These are phyloP conservation scores for Sodiomyces alkalinus DNA, from an alignment of 2,329 filamentous ascomycete genomes.

Conservation along the genomic window DNA sequence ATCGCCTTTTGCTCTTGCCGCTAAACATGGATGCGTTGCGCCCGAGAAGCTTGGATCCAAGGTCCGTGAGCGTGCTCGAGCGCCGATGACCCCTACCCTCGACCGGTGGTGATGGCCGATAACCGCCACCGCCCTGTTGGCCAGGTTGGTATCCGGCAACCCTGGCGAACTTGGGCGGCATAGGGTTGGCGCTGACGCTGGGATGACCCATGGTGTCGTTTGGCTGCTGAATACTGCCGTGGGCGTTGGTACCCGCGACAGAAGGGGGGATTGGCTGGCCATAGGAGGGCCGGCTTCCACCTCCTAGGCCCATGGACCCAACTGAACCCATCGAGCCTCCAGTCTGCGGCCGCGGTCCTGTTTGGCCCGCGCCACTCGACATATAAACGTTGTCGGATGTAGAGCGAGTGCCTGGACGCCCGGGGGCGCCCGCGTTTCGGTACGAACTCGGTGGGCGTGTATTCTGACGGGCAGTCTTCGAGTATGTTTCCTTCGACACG, in stretches of 20 bases:
- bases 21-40: conserved; percentile 71
- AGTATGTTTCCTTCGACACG: conserved; percentile 25
- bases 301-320: conserved; percentile 44
- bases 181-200: conserved; percentile 35
- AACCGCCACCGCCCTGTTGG: conserved; percentile 21
- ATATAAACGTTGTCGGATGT: conserved; percentile 39
- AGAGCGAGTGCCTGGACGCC: conserved; percentile 33
- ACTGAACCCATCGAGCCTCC: conserved; percentile 64
- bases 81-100: conserved; percentile 46
- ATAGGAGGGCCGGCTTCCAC: conserved; percentile 52
- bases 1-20: conserved; percentile 27
- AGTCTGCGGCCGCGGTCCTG: conserved; percentile 53
- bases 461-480: conserved; percentile 17
- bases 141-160: conserved; percentile 42
- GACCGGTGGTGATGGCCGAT: conserved; percentile 6
- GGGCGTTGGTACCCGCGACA: conserved; percentile 74
- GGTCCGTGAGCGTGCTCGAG: conserved; percentile 63
- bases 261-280: conserved; percentile 78
- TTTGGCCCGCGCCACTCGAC: conserved; percentile 24
- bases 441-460: conserved; percentile 34
- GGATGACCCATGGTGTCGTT: conserved; percentile 48
- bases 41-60: conserved; percentile 74
- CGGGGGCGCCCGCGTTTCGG: conserved; percentile 20
- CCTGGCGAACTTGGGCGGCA: conserved; percentile 41
- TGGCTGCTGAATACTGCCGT: conserved; percentile 81